Evolutionary conservation across 1,284 basidiomycete species (phyloP).

Genomic region (Sporisorium iseilematis-ciliati): DNA sequence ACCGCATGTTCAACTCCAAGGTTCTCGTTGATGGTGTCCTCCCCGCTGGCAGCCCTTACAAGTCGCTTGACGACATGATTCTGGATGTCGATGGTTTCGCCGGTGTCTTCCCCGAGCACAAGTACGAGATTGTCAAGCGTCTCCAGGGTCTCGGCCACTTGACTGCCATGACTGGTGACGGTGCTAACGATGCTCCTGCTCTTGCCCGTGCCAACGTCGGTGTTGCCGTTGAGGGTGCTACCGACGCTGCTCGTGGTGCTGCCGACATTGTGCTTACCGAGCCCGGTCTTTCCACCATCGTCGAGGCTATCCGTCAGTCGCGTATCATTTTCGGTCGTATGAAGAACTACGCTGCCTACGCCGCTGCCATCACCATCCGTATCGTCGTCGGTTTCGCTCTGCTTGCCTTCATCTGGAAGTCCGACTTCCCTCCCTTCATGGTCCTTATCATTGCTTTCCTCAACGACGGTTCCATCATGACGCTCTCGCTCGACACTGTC

Average conservation of each 20-base stretch:
- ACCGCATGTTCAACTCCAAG: constrained; percentile 97
- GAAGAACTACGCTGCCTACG: constrained; percentile 89
- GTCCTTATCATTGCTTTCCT: constrained; percentile 95
- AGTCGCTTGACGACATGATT: constrained; percentile 86
- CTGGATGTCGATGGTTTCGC: constrained; percentile 91
- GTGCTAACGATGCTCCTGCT: constrained; percentile 95
- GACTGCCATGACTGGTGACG: constrained; percentile 82
- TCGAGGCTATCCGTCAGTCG: constrained; percentile 93
- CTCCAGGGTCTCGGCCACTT: constrained; percentile 81
- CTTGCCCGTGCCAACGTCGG: constrained; percentile 85
- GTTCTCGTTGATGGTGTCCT: constrained; percentile 90
- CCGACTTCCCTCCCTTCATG: constrained; percentile 99
- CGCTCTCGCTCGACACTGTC: constrained; percentile 94
- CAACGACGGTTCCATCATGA: constrained; percentile 99
- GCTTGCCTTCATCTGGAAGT: constrained; percentile 93
- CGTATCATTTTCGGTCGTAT: constrained; percentile 98
- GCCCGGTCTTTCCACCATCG: constrained; percentile 94
- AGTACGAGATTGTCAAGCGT: constrained; percentile 91
- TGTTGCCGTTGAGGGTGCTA: constrained; percentile 95
- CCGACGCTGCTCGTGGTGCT: constrained; percentile 92
- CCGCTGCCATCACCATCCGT: constrained; percentile 94
- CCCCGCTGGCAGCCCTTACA: constrained; percentile 79
- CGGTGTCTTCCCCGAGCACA: constrained; percentile 97
- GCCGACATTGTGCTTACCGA: constrained; percentile 95
- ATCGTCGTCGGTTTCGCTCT: constrained; percentile 97